Conservation (phyloP, 768 basidiomycete genomes). For the Naganishia friedmannii region DNA sequence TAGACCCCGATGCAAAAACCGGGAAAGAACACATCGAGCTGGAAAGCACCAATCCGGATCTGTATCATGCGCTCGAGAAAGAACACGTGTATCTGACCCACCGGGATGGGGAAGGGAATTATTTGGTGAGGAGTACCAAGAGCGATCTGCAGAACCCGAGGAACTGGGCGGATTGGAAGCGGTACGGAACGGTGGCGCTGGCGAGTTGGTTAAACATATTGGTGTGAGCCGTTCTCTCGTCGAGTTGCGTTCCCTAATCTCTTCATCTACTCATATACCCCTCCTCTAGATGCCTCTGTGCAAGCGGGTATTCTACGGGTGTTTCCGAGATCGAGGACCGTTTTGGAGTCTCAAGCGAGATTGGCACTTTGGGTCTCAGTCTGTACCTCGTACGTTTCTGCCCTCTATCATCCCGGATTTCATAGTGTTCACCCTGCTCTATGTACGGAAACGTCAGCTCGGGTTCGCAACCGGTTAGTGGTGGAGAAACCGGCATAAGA, state of each 20-base stretch:
- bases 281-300: slow-evolving; percentile 30
- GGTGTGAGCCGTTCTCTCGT: slow-evolving; percentile 30
- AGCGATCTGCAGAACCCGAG: slow-evolving; percentile 35
- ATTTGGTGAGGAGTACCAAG: slow-evolving; percentile 31
- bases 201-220: slow-evolving; percentile 37
- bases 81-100: slow-evolving; percentile 32
- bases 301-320: slow-evolving; percentile 38
- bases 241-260: neutral
- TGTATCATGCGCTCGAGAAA: slow-evolving; percentile 26
- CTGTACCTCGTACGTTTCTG: slow-evolving; percentile 34
- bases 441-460: neutral
- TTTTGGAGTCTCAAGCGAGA: slow-evolving; percentile 34
- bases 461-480: slow-evolving; percentile 35
- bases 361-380: slow-evolving; percentile 37
- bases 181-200: slow-evolving; percentile 35
- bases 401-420: no score
- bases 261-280: neutral
- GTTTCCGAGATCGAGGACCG: slow-evolving; percentile 38
- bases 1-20: slow-evolving; percentile 11
- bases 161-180: slow-evolving; percentile 39
- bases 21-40: slow-evolving; percentile 11
- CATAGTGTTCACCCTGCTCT: neutral
- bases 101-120: slow-evolving; percentile 34
- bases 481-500: no score
- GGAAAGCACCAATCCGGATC: slow-evolving; percentile 6